phyloP scores from a whole-genome alignment of 2,329 filamentous ascomycete species.

The Colletotrichum limetticola region DNA sequence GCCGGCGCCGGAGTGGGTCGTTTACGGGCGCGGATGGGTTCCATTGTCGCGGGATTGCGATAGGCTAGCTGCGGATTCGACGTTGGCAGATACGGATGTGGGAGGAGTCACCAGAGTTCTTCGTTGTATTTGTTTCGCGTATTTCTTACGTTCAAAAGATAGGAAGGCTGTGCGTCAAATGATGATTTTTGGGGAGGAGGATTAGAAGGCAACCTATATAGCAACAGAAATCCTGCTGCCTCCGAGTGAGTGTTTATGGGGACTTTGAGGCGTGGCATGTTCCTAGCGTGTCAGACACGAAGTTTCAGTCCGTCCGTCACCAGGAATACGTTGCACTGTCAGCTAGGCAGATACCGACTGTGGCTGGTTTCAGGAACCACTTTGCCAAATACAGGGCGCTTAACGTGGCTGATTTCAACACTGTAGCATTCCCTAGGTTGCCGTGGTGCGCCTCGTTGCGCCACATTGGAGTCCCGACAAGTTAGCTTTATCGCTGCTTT shows the following conservation, averaged over 20 bases:
- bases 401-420: not conserved
- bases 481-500: not conserved
- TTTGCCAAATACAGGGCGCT: slow-evolving; percentile 11
- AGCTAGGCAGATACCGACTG: slow-evolving; percentile 11
- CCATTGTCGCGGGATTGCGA: not conserved
- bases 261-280: slow-evolving; percentile 1
- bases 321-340: not conserved
- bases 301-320: slow-evolving; percentile 18
- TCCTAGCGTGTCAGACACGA: slow-evolving; percentile 27
- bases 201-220: slow-evolving; percentile 4
- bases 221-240: slow-evolving; percentile 23
- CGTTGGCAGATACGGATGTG: not conserved
- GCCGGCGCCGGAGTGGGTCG: slow-evolving; percentile 20
- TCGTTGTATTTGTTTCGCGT: not conserved
- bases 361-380: slow-evolving; percentile 35
- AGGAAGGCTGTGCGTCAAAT: not conserved
- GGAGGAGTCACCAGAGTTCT: not conserved
- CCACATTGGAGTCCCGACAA: not conserved
- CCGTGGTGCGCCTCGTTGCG: not conserved
- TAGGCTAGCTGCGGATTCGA: not conserved
- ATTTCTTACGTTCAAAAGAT: not conserved
- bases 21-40: not conserved
- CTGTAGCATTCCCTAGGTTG: slow-evolving; percentile 14
- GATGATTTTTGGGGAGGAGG: not conserved
- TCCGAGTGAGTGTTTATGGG: slow-evolving; percentile 2